Evolutionary conservation across 2,329 filamentous ascomycete species (phyloP), one percentile per base, ranked within the genome.

Genomic region (Trichoderma gracile): DNA sequence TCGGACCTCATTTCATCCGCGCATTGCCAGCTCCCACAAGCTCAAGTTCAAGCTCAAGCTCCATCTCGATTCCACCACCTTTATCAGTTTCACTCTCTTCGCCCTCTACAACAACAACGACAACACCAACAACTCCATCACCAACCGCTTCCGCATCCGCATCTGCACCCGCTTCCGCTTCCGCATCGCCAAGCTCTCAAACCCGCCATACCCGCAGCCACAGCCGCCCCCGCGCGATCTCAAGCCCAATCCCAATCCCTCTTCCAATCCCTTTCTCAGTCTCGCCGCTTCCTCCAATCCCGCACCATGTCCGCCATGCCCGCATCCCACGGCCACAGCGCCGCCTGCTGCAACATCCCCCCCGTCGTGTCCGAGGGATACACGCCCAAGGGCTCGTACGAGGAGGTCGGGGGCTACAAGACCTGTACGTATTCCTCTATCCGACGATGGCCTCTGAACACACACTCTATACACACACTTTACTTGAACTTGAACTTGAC

Each of bases 291-390:
- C 27, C 30, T 3, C 27, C 53, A 55, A 52, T 21, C n/a, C 47
- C 55, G 68, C 69, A 69, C 45, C 68, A 83, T 83, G 81, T 81
- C 81, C 70, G 76, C 79, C 40, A 82, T 82, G 79, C 78, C 78
- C 47, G 81, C 81, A 23, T 77, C 80, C 65, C 78, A 80, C 71
- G 83, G 82, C 74, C 83, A 86, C 74, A 83, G 78, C 71, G 77
- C 79, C 73, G 80, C 83, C 71, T 86, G 84, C 78, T 86, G 84
- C 73, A 85, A 83, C 71, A 79, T 86, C 58, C 83, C 86, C 9
- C 84, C 86, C 7, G 80, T 88, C 50, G 76, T 86, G n/a, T 73
- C 80, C 6, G 79, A 81, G 68, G 83, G 79, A 14, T 88, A 88
- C 74, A 71, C 80, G 59, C 73, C 77, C 42, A 85, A 84, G 76